A percentile compares a stretch with the other conserved stretches of the same genome.
Evolutionary conservation across 331 rosid genomes (phyloP).

Genomic region (Stylosanthes scabra): DNA sequence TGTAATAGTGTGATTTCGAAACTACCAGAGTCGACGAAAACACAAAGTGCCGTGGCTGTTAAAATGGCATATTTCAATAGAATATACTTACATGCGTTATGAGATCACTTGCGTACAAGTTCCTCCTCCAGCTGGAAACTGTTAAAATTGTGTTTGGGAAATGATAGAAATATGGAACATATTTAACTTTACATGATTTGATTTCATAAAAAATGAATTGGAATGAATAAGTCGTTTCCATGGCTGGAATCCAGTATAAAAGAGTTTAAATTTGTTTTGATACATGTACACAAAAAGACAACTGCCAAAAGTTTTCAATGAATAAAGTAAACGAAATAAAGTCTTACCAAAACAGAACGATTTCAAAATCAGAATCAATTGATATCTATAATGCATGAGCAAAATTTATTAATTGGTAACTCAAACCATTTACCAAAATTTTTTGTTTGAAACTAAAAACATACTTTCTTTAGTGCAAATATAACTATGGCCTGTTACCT

Average conservation of each 20-base stretch:
- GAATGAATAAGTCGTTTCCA: neutral
- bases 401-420: conserved; percentile 1
- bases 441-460: neutral
- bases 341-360: neutral
- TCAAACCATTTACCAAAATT: conserved; percentile 3
- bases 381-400: conserved; percentile 14
- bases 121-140: neutral
- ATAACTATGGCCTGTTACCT: conserved; percentile 4
- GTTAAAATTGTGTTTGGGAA: conserved; percentile 14
- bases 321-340: conserved; percentile 9
- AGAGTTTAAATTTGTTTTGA: neutral
- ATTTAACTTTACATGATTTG: neutral
- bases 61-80: conserved; percentile 11
- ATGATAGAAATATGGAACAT: neutral
- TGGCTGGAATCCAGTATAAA: neutral
- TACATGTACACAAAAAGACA: too few relatives aligned
- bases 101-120: conserved; percentile 3
- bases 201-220: neutral
- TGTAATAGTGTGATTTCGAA: neutral
- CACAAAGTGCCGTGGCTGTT: neutral
- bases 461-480: conserved; percentile 19
- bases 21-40: conserved; percentile 6
- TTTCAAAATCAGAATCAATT: conserved; percentile 4
- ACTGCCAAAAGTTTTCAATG: neutral
- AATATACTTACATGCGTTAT: neutral